Conservation (phyloP, 2,329 filamentous ascomycete species). For the Fusarium drepaniforme region DNA sequence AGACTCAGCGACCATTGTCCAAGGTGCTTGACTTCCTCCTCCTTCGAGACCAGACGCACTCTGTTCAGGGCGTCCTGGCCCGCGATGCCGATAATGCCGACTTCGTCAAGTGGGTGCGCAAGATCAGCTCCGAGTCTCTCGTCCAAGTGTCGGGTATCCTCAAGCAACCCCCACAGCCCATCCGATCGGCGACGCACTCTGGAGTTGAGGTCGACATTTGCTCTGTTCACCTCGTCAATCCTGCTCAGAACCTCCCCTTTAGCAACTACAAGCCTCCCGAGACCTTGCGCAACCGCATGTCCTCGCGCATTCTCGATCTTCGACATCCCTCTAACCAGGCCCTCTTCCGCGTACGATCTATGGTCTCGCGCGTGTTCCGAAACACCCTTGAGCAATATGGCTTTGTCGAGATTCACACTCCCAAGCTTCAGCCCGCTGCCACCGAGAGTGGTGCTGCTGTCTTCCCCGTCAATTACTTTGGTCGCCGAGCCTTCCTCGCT, state of each 20-base stretch:
- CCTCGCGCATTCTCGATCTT: constrained; percentile 85
- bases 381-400: constrained; percentile 77
- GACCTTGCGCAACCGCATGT: constrained; percentile 74
- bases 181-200: constrained; percentile 82
- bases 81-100: constrained; percentile 62
- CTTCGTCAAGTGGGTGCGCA: constrained; percentile 90
- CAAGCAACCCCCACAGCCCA: constrained; percentile 78
- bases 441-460: constrained; percentile 94
- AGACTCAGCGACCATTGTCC: constrained; percentile 83
- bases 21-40: constrained; percentile 87
- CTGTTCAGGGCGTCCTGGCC: constrained; percentile 84
- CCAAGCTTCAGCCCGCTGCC: constrained; percentile 89
- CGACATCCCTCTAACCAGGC: constrained; percentile 88
- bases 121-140: constrained; percentile 81
- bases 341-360: constrained; percentile 88
- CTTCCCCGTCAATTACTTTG: constrained; percentile 94
- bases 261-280: constrained; percentile 75
- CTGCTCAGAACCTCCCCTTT: constrained; percentile 62
- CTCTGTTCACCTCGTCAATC: constrained; percentile 64
- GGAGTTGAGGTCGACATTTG: constrained; percentile 80
- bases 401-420: constrained; percentile 95
- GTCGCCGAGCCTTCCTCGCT: constrained; percentile 85
- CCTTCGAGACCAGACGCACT: constrained; percentile 85
- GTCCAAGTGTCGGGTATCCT: constrained; percentile 81
- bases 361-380: constrained; percentile 84